Conservation (phyloP, 1,284 basidiomycete species). For the Papiliotrema nemorosa region DNA sequence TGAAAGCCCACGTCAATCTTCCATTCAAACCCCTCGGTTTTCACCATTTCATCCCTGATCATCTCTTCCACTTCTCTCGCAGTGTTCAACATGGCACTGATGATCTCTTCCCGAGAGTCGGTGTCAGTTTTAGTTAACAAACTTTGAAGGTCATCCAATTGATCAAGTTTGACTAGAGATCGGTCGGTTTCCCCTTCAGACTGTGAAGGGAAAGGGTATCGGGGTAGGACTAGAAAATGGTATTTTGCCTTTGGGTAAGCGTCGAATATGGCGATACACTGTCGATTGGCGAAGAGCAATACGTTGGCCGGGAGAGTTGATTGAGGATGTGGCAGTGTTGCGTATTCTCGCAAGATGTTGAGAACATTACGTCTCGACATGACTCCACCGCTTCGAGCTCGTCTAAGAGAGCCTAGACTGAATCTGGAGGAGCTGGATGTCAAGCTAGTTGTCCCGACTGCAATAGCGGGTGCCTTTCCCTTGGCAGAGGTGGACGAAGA, state of each 20-base stretch:
- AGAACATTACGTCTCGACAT: conserved; percentile 35
- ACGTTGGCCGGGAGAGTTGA: conserved; percentile 58
- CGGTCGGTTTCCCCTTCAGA: conserved; percentile 12
- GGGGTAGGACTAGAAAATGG: conserved; percentile 76
- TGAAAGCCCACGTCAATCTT: conserved; percentile 81
- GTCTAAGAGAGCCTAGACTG: too few species aligned
- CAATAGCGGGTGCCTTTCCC: too few species aligned
- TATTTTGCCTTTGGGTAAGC: conserved; percentile 78
- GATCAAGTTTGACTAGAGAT: conserved; percentile 27
- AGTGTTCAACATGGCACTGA: conserved; percentile 59
- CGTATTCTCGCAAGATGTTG: conserved; percentile 63
- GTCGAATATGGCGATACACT: conserved; percentile 74
- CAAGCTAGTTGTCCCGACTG: too few species aligned
- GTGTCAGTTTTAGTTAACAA: conserved; percentile 53
- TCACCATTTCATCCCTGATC: conserved; percentile 65
- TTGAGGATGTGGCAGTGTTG: conserved; percentile 54
- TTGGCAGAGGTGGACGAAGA: too few species aligned
- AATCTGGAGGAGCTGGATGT: too few species aligned
- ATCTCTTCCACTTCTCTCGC: conserved; percentile 47
- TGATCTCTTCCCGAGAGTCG: conserved; percentile 53
- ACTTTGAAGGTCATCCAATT: conserved; percentile 59
- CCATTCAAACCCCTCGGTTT: conserved; percentile 75
- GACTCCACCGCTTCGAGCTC: too few species aligned
- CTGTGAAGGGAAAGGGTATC: conserved; percentile 48
- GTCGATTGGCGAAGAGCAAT: conserved; percentile 60